Evolutionary conservation across 139 green algal species (phyloP).

Genomic region (Micromonas pusilla): DNA sequence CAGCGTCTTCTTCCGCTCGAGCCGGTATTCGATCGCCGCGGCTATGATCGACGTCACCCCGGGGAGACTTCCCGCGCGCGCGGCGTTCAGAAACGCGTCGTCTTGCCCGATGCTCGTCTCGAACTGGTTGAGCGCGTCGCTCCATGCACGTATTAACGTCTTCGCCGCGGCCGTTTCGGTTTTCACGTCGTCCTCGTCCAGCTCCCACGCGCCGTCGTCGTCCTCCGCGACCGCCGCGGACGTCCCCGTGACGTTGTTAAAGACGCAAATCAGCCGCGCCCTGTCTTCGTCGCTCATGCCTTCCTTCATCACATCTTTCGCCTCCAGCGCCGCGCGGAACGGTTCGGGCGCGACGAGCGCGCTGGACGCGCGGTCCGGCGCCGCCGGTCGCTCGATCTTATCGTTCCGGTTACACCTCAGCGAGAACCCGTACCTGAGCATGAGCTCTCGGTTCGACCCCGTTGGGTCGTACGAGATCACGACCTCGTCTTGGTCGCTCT

Average conservation of each 20-base stretch:
- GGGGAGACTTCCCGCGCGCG: not conserved
- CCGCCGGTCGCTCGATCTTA: not conserved
- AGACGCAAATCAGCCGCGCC: not conserved
- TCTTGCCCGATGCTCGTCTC: not conserved
- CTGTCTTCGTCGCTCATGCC: not conserved
- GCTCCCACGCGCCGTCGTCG: not conserved
- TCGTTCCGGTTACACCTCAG: not conserved
- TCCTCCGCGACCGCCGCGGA: not conserved
- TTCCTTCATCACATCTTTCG: not conserved
- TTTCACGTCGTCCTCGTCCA: not conserved
- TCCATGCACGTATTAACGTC: not conserved
- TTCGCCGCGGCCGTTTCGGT: not conserved
- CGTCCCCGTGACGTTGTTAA: not conserved
- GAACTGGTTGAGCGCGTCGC: not conserved
- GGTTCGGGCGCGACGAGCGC: not conserved
- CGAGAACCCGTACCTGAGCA: slow-evolving; percentile 6
- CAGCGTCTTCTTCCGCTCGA: not conserved
- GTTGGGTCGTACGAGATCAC: not conserved
- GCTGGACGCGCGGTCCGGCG: not conserved
- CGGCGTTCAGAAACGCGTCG: not conserved
- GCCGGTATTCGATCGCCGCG: not conserved
- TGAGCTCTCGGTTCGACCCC: not conserved
- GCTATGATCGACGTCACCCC: not conserved
- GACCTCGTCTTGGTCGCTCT: not conserved
- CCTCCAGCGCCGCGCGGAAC: not conserved